Percentiles rank a stretch among this genome's conserved stretches.
phyloP scores from a whole-genome alignment of 495 filamentous ascomycete genomes.

The Aspergillus nanangensis region DNA sequence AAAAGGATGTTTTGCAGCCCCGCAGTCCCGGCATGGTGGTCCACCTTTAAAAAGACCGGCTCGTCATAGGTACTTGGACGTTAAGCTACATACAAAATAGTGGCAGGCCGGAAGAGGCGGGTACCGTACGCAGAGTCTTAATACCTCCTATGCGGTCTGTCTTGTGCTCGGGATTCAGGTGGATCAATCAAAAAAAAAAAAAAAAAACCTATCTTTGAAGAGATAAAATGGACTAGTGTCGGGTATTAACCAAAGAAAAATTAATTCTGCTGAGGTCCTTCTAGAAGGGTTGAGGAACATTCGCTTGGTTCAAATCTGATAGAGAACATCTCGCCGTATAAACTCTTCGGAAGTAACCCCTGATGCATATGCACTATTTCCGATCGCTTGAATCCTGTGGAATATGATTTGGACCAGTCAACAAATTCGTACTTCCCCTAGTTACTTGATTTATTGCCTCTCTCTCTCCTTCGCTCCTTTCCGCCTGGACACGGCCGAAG shows the following conservation, averaged over 20 bases:
- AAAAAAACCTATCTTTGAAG: neutral
- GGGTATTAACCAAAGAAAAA: neutral
- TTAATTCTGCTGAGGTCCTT: neutral
- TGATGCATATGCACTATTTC: neutral
- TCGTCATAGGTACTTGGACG: neutral
- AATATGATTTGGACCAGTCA: too few relatives aligned
- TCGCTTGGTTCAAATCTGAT: neutral
- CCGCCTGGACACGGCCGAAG: too few relatives aligned
- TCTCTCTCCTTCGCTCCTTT: too few relatives aligned
- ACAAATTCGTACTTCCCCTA: too few relatives aligned
- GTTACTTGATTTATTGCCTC: too few relatives aligned
- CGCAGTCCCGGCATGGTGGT: slow-evolving; percentile 12
- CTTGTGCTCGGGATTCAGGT: neutral
- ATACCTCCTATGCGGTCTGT: neutral
- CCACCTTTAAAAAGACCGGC: slow-evolving; percentile 2
- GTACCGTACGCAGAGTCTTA: slow-evolving; percentile 1
- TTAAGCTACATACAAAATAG: slow-evolving; percentile 7
- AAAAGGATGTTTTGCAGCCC: slow-evolving; percentile 7
- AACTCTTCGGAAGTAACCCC: too few relatives aligned
- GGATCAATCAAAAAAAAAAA: slow-evolving; percentile 3
- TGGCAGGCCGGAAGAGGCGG: slow-evolving; percentile 11
- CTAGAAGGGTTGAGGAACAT: slow-evolving; percentile 5
- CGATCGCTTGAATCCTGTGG: too few relatives aligned
- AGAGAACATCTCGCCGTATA: too few relatives aligned
- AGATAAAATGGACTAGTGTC: too few relatives aligned